Evolutionary conservation across 2,329 filamentous ascomycete genomes (phyloP), one percentile per base, ranked within the genome.

Genomic region (Aspergillus pseudoviridinutans): DNA sequence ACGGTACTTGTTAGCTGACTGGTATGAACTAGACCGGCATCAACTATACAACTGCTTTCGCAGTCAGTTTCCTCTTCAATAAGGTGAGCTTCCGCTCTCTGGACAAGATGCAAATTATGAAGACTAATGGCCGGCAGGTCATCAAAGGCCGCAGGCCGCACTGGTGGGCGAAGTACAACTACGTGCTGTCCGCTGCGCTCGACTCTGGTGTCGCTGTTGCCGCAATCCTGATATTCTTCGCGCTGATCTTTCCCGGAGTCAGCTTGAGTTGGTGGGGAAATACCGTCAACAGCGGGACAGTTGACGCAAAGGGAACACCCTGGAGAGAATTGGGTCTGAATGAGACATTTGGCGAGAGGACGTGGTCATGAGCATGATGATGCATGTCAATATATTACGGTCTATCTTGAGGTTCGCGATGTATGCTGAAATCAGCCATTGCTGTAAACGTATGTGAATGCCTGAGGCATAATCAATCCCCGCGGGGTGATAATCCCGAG

Each of bases 211-310:
- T 73, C 17, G 73, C 72, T 17, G 64, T 76, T 17, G 68, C 71
- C 1, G 68, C 68, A 1, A 67, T 76, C 25, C 60, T 76, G 17
- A 74, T 74, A 27, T 74, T 75, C 62, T 74, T 75, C 54, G 64
- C 63, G 8, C 63, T 75, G 53, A 68, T 68, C 24, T 74, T 76
- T 58, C 68, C 69, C 2, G 68, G 70, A 3, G 58, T 65, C 10
- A 64, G 46, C 12, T 55, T 72, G 24, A 60, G 50, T 22, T 74
- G 70, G 70, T 73, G 71, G 71, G 71, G 71, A 4, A 77, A 76
- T 27, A 70, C 66, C 3, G 60, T 66, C 6, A 65, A 64, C 35
- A 25, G 38, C 28, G 60, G 58, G 2, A 76, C 75, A 3, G 73
- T 73, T 8, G 75, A 77, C 54, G 68, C 68, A 0, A 62, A 68